A percentile compares a stretch with the other conserved stretches of the same genome.
Evolutionary conservation across 2,329 filamentous ascomycete species (phyloP).

Genomic region (Sclerotinia nivalis): DNA sequence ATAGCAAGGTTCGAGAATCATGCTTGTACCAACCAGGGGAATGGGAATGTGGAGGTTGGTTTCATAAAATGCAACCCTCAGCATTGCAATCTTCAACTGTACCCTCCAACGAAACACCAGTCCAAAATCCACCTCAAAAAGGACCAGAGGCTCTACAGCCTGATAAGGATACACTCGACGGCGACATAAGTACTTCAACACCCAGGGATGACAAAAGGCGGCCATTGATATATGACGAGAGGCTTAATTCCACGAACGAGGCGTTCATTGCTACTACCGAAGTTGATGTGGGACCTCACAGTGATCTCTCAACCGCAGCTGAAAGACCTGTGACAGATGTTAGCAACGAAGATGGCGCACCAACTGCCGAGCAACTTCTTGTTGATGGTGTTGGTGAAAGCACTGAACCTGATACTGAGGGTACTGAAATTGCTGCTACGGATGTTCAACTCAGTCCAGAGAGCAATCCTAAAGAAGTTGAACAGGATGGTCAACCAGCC

Average conservation of each 20-base stretch:
- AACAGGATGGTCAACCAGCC: background rate
- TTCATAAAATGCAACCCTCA: constrained; percentile 44
- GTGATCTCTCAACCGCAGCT: background rate
- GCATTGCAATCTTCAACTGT: constrained; percentile 15
- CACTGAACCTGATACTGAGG: background rate
- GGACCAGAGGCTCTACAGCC: constrained; percentile 10
- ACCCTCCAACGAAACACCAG: constrained; percentile 17
- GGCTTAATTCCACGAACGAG: background rate
- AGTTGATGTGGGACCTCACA: background rate
- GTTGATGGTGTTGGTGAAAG: background rate
- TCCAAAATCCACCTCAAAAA: constrained; percentile 11
- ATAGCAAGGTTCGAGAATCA: constrained; percentile 56
- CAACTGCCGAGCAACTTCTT: background rate
- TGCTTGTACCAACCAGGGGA: constrained; percentile 69
- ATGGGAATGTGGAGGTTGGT: constrained; percentile 91
- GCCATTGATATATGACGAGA: constrained; percentile 14
- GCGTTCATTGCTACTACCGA: background rate
- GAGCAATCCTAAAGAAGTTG: background rate
- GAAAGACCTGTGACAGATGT: constrained; percentile 6
- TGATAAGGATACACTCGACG: background rate
- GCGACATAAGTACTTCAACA: background rate
- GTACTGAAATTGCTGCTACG: background rate
- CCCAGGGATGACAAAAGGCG: background rate
- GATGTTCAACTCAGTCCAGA: no score
- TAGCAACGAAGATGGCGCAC: background rate